Evolutionary conservation across 192 early-diverging fungal species (phyloP), one percentile per base, ranked within the genome.

Genomic region (Backusella circina): DNA sequence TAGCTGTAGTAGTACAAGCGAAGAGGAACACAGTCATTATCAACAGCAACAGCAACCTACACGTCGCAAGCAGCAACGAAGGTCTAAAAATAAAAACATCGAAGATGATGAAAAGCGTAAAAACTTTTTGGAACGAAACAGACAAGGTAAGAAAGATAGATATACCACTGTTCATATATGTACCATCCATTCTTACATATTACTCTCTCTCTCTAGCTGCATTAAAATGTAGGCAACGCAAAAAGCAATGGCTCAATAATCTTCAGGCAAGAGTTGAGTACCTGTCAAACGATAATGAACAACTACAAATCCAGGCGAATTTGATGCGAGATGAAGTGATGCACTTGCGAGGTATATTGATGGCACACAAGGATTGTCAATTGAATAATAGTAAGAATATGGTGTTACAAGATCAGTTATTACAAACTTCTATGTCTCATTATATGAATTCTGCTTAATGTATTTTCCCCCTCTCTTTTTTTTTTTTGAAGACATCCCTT

Each of bases 141-240:
- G 96, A 75, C 89, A 93, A 85, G 90, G 90, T 91, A 84, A 73
- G 18, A 5, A n/a, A n/a, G n/a, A 47, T 47, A 54, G 13, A 5
- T 41, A 15, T 41, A 41, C 15, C 10, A 70, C n/a, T n/a, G n/a
- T n/a, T n/a, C n/a, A n/a, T n/a, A n/a, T n/a, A n/a, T 36, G 5
- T 70, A 79, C 50, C 30, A 37, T 64, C 4, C 18, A 16, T 71
- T 12, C 12, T 74, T 78, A 4, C 57, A 28, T 39, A 13, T 28
- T 47, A 66, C 35, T 16, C 57, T 39, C 23, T 76, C n/a, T 65
- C 30, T 13, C 26, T 79, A 84, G 96, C 96, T 41, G 96, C 96
- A 0, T 83, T 94, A 16, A 96, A 97, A 85, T 97, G 96, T 76
- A 88, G 96, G 28, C 95, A 95, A 75, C 91, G 95, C 69, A 97